These are phyloP conservation scores for Naganishia antarctica DNA, from an alignment of 768 basidiomycete species.

Conservation along the genomic window DNA sequence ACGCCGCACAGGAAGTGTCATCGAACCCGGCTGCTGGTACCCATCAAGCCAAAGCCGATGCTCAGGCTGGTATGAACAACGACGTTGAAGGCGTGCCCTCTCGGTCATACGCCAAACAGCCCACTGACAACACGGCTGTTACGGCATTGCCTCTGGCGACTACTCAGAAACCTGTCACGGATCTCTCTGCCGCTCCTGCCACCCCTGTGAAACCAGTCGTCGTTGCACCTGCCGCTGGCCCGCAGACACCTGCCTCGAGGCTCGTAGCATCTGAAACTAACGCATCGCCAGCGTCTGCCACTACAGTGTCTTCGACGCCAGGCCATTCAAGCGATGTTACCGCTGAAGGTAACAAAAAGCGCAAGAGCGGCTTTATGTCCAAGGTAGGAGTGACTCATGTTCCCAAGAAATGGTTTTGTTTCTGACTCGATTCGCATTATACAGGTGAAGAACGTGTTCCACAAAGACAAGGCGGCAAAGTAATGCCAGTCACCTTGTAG, in stretches of 20 bases:
- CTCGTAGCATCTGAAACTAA: slow-evolving; percentile 25
- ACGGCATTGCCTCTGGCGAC: slow-evolving; percentile 18
- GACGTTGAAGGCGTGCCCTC: slow-evolving; percentile 21
- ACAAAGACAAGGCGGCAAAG: slow-evolving; percentile 25
- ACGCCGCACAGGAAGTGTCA: slow-evolving; percentile 34
- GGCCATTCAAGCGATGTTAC: slow-evolving; percentile 17
- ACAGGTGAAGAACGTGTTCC: slow-evolving; percentile 24
- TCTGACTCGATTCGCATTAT: background rate
- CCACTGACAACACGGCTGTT: slow-evolving; percentile 16
- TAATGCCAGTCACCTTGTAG: background rate
- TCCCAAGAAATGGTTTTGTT: background rate
- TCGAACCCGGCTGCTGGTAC: slow-evolving; percentile 35
- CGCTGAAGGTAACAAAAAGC: slow-evolving; percentile 37
- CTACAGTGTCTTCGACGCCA: slow-evolving; percentile 35
- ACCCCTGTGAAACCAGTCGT: slow-evolving; percentile 19
- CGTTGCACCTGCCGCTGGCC: slow-evolving; percentile 15
- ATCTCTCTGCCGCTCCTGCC: slow-evolving; percentile 27
- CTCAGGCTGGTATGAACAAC: slow-evolving; percentile 29
- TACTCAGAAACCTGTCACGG: slow-evolving; percentile 22
- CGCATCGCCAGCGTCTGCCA: slow-evolving; percentile 30
- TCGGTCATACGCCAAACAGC: slow-evolving; percentile 24
- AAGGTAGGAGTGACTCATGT: slow-evolving; percentile 35
- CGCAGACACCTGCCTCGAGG: slow-evolving; percentile 21
- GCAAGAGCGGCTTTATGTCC: slow-evolving; percentile 44
- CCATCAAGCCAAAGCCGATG: slow-evolving; percentile 38